phyloP scores from a whole-genome alignment of 2,329 filamentous ascomycete genomes.

The Cladosporium austrohemisphaericum region DNA sequence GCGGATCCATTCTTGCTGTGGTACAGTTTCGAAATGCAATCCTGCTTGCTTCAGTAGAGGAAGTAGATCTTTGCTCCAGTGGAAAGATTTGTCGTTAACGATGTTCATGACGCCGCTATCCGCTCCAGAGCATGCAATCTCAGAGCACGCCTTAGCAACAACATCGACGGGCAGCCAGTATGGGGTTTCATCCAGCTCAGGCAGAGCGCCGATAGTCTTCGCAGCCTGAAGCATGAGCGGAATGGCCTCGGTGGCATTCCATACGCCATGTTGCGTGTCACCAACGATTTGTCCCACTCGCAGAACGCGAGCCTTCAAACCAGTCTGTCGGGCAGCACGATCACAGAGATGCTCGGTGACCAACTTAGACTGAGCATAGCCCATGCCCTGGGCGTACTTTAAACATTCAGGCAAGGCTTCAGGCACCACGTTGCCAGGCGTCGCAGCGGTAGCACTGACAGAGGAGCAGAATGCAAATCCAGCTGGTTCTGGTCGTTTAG shows the following conservation, averaged over 20 bases:
- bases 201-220: constrained; percentile 45
- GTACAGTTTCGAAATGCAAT: constrained; percentile 43
- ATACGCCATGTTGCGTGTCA: constrained; percentile 44
- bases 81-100: constrained; percentile 48
- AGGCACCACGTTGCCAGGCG: neutral
- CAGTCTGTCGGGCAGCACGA: constrained; percentile 26
- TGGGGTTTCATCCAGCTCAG: constrained; percentile 37
- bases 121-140: constrained; percentile 21
- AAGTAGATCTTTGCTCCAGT: constrained; percentile 53
- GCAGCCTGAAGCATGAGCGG: constrained; percentile 49
- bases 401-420: constrained; percentile 1
- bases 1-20: constrained; percentile 45
- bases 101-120: constrained; percentile 25
- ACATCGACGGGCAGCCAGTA: constrained; percentile 45
- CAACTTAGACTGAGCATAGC: constrained; percentile 16
- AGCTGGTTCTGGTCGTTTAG: constrained; percentile 25
- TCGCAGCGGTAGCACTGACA: constrained; percentile 19
- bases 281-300: constrained; percentile 47
- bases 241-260: constrained; percentile 50
- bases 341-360: constrained; percentile 30
- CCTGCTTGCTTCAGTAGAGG: constrained; percentile 48
- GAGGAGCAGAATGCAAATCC: constrained; percentile 11
- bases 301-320: constrained; percentile 25
- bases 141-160: constrained; percentile 37
- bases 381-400: constrained; percentile 11